phyloP scores from a whole-genome alignment of 495 filamentous ascomycete genomes.

The Poronia punctata region DNA sequence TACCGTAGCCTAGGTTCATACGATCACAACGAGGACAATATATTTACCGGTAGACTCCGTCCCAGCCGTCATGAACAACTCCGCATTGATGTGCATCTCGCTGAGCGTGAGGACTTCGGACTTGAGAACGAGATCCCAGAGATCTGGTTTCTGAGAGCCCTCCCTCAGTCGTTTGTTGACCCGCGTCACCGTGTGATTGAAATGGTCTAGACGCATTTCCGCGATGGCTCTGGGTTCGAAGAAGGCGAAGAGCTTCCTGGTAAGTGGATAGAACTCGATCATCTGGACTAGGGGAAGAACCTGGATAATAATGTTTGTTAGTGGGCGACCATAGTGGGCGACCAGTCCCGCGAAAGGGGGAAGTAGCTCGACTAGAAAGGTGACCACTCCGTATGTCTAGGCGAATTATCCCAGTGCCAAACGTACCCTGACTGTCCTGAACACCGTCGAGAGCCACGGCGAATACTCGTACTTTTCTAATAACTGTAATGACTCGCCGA shows the following conservation, averaged over 20 bases:
- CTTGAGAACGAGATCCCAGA: constrained; percentile 8
- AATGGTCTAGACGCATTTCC: constrained; percentile 6
- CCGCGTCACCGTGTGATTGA: constrained; percentile 5
- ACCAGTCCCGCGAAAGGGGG: too few species aligned
- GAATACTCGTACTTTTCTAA: constrained; percentile 16
- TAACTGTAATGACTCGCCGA: constrained; percentile 41
- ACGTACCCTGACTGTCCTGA: constrained; percentile 5
- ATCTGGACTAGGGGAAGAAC: constrained; percentile 4
- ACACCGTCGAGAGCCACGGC: constrained; percentile 7
- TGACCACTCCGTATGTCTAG: too few species aligned
- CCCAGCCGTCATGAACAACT: constrained; percentile 8
- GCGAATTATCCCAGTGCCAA: not conserved
- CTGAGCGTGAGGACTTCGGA: constrained; percentile 1
- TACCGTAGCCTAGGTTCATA: too few species aligned
- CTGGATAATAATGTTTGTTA: constrained; percentile 1
- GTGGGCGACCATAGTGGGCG: not conserved
- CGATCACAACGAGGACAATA: too few species aligned
- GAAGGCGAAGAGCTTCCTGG: not conserved
- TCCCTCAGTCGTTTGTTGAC: constrained; percentile 6
- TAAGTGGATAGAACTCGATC: constrained; percentile 4
- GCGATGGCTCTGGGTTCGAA: constrained; percentile 2
- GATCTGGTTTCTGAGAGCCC: constrained; percentile 1
- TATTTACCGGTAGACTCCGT: constrained; percentile 7
- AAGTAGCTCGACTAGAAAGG: too few species aligned
- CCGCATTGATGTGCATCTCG: constrained; percentile 8